Conservation (phyloP, 768 basidiomycete species). For the Calocera viscosa region DNA sequence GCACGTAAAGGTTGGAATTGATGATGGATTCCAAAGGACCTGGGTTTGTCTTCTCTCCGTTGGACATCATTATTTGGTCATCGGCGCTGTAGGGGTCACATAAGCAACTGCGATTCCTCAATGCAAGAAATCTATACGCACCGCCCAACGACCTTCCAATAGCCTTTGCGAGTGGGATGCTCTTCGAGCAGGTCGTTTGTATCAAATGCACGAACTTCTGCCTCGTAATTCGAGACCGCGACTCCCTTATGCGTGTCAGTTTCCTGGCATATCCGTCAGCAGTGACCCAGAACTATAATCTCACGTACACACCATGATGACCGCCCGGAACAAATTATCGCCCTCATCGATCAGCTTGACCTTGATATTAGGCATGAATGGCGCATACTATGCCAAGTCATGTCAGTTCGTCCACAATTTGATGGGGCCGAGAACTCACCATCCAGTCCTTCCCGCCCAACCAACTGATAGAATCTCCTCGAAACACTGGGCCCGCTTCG, state of each 20-base stretch:
- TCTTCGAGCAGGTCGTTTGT: too few species aligned
- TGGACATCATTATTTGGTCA: constrained; percentile 36
- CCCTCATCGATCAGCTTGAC: neutral
- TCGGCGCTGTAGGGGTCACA: constrained; percentile 23
- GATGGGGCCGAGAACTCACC: neutral
- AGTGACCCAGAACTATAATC: too few species aligned
- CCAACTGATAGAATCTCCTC: neutral
- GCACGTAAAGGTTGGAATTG: constrained; percentile 26
- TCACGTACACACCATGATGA: neutral
- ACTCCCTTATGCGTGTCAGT: neutral
- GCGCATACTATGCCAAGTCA: neutral
- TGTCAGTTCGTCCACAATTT: neutral
- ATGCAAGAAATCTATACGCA: too few species aligned
- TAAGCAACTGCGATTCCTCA: too few species aligned
- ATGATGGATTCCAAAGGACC: constrained; percentile 25
- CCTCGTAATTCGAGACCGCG: neutral
- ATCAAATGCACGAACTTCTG: too few species aligned
- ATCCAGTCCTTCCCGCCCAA: neutral
- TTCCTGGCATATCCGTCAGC: neutral
- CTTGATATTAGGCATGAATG: neutral
- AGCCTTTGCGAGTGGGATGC: too few species aligned
- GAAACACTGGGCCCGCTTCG: neutral
- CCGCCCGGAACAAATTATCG: neutral
- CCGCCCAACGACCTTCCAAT: too few species aligned
- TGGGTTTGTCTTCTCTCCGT: constrained; percentile 22